These are phyloP conservation scores for Aspergillus ostianus DNA, from an alignment of 495 filamentous ascomycete genomes.

Conservation along the genomic window DNA sequence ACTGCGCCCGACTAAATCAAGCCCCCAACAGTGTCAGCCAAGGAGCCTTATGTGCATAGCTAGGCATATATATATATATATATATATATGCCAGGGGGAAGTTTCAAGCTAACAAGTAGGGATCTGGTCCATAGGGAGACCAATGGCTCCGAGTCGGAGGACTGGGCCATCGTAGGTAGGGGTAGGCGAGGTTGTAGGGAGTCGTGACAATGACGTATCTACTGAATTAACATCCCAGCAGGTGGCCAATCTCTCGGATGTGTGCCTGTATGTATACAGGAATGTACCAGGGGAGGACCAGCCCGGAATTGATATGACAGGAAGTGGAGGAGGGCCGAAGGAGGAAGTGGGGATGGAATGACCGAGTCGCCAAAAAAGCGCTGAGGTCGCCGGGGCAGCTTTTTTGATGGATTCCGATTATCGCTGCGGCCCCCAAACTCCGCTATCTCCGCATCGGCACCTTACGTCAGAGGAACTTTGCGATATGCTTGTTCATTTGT, in stretches of 20 bases:
- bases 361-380: neutral
- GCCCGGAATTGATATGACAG: neutral
- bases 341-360: neutral
- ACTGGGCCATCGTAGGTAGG: constrained; percentile 29
- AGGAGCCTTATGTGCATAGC: neutral
- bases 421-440: constrained; percentile 16
- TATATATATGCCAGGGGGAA: neutral
- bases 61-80: neutral
- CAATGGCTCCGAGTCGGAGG: constrained; percentile 34
- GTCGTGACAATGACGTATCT: constrained; percentile 1
- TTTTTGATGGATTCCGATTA: constrained; percentile 13
- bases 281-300: neutral
- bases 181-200: neutral
- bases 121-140: constrained; percentile 48
- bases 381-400: neutral
- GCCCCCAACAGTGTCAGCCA: constrained; percentile 4
- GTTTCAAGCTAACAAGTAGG: constrained; percentile 33
- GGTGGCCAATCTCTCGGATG: neutral
- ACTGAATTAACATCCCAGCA: neutral
- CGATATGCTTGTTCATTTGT: neutral
- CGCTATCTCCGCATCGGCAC: constrained; percentile 20
- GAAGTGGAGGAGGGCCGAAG: neutral
- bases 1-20: constrained; percentile 69
- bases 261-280: neutral
- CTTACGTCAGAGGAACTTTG: constrained; percentile 9